These are phyloP conservation scores for Bonia amplexicaulis DNA, from an alignment of 176 grass and related monocot species.

Conservation along the genomic window DNA sequence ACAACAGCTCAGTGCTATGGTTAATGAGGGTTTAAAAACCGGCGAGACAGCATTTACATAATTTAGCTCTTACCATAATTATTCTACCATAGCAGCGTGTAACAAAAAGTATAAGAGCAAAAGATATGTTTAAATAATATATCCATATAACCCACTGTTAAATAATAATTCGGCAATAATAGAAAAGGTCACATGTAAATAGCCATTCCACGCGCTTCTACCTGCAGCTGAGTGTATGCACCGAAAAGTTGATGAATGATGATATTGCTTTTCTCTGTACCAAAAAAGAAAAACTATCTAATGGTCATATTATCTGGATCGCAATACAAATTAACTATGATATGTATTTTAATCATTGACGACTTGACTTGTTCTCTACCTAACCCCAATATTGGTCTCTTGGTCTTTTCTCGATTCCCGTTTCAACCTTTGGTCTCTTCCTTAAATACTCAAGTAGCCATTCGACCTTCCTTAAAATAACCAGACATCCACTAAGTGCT, in stretches of 20 bases:
- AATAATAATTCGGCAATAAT: not conserved
- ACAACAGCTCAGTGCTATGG: not conserved
- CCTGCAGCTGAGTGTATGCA: not conserved
- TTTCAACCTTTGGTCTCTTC: not conserved
- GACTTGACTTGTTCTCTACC: not conserved
- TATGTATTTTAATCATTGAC: not conserved
- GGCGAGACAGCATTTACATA: not conserved
- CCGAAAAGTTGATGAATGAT: not conserved
- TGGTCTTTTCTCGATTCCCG: not conserved
- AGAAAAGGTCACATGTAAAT: no score
- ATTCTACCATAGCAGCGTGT: not conserved
- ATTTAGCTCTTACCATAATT: not conserved
- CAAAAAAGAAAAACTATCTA: not conserved
- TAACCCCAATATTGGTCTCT: not conserved
- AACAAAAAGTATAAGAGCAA: rapidly evolving
- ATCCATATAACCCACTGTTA: rapidly evolving
- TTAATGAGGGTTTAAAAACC: not conserved
- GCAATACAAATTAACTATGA: rapidly evolving
- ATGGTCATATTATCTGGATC: not conserved
- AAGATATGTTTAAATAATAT: not conserved
- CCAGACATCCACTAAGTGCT: rapidly evolving
- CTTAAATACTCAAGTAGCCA: not conserved
- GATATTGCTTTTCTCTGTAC: rapidly evolving
- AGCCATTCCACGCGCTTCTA: rapidly evolving
- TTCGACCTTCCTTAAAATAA: not conserved